Conservation (phyloP, 2,329 filamentous ascomycete species). For the Pseudogymnoascus destructans region DNA sequence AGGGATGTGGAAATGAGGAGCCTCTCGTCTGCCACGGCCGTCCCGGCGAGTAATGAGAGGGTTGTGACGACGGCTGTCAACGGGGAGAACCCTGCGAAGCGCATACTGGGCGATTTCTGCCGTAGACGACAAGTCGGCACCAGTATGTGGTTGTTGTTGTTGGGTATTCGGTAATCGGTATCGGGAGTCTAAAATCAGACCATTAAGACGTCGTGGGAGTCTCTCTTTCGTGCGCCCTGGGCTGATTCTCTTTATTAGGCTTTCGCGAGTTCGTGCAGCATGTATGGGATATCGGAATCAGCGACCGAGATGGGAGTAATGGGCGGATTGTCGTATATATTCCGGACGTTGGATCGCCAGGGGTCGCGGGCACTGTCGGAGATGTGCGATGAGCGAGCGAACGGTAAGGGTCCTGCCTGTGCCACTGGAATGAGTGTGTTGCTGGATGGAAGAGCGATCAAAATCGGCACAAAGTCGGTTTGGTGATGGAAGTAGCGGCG, state of each 20-base stretch:
- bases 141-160: background rate
- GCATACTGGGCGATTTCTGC: constrained; percentile 3
- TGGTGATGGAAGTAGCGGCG: background rate
- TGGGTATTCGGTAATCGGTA: background rate
- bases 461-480: background rate
- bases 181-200: background rate
- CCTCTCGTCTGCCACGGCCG: constrained; percentile 42
- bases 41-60: background rate
- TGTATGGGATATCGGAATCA: background rate
- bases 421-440: background rate
- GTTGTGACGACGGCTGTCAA: constrained; percentile 10
- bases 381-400: background rate
- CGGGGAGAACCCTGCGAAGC: constrained; percentile 2
- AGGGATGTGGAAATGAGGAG: constrained; percentile 73
- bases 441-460: background rate
- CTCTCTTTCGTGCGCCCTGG: background rate
- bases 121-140: background rate
- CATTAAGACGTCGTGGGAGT: background rate
- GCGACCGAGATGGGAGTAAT: background rate
- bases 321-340: background rate
- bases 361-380: background rate
- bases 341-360: background rate
- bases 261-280: background rate
- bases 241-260: background rate
- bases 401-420: background rate